Conservation (phyloP, 441 rosid genomes). For the Flueggea neowawraea region DNA sequence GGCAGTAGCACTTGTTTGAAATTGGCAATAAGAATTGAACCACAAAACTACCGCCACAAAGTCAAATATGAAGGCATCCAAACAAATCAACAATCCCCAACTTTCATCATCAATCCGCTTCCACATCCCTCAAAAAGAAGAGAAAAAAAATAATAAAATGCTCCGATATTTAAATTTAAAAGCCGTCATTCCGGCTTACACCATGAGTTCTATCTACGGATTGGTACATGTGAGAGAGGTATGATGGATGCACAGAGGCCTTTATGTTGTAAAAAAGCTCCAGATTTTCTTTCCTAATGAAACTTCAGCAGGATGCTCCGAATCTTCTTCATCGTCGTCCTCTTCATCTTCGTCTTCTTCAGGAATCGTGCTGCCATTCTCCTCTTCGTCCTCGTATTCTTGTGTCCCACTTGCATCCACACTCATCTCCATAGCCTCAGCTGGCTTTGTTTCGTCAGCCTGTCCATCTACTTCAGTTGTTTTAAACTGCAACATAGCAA, state of each 20-base stretch:
- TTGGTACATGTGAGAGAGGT: not conserved
- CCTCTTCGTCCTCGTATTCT: constrained; percentile 44
- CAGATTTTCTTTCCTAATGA: constrained; percentile 78
- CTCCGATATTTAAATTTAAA: too few relatives aligned
- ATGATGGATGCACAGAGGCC: not conserved
- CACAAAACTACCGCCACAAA: too few relatives aligned
- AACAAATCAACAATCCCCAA: too few relatives aligned
- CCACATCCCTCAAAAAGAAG: too few relatives aligned
- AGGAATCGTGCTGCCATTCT: constrained; percentile 37
- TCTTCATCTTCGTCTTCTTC: constrained; percentile 41
- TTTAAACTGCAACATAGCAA: constrained; percentile 37
- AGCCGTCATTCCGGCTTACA: too few relatives aligned
- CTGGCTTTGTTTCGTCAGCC: not conserved
- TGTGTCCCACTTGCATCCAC: constrained; percentile 37
- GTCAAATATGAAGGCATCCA: too few relatives aligned
- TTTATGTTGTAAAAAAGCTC: constrained; percentile 73
- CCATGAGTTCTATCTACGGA: too few relatives aligned
- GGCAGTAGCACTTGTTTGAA: too few relatives aligned
- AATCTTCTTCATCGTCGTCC: constrained; percentile 39
- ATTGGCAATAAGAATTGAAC: too few relatives aligned
- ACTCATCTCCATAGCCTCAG: constrained; percentile 32
- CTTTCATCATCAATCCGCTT: too few relatives aligned
- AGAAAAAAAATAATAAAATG: too few relatives aligned
- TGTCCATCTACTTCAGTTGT: constrained; percentile 5
- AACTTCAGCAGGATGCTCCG: constrained; percentile 50